Evolutionary conservation across 1,139 yeast genomes (phyloP).

Genomic region (Zygosaccharomyces sapae): DNA sequence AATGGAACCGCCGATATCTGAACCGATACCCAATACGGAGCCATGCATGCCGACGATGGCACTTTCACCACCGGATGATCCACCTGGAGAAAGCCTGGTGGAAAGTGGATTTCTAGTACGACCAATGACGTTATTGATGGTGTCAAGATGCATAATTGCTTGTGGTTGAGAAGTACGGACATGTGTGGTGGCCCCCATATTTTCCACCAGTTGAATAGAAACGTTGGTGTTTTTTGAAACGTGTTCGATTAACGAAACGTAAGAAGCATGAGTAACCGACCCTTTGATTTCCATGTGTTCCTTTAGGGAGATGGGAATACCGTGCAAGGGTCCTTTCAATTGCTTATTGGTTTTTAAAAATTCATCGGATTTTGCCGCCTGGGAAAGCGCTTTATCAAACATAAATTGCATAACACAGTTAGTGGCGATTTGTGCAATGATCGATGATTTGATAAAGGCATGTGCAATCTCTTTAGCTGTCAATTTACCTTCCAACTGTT

Average conservation of each 20-base stretch:
- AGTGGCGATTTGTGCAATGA: slow-evolving; percentile 49
- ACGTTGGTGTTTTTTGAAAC: slow-evolving; percentile 49
- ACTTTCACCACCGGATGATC: slow-evolving; percentile 79
- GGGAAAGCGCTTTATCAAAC: slow-evolving; percentile 51
- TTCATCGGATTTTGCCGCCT: slow-evolving; percentile 54
- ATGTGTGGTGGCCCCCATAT: slow-evolving; percentile 63
- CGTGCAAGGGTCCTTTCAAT: slow-evolving; percentile 70
- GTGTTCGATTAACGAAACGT: slow-evolving; percentile 52
- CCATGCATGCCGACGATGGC: slow-evolving; percentile 62
- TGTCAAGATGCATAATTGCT: slow-evolving; percentile 52
- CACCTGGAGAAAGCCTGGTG: slow-evolving; percentile 56
- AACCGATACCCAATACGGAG: slow-evolving; percentile 63
- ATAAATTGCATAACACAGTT: slow-evolving; percentile 57
- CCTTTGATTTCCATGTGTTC: slow-evolving; percentile 63
- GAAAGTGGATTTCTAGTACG: slow-evolving; percentile 55
- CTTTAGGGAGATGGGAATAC: slow-evolving; percentile 71
- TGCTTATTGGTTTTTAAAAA: slow-evolving; percentile 51
- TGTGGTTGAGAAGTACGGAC: slow-evolving; percentile 55
- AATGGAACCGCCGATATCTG: slow-evolving; percentile 78
- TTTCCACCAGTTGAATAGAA: slow-evolving; percentile 49
- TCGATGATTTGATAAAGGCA: slow-evolving; percentile 52
- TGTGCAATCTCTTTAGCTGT: slow-evolving; percentile 46
- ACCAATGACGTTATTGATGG: slow-evolving; percentile 48
- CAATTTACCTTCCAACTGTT: slow-evolving; percentile 35
- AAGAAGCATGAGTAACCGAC: slow-evolving; percentile 58